phyloP scores from a whole-genome alignment of 176 grass and related monocot genomes.

The Aegilops speltoides region DNA sequence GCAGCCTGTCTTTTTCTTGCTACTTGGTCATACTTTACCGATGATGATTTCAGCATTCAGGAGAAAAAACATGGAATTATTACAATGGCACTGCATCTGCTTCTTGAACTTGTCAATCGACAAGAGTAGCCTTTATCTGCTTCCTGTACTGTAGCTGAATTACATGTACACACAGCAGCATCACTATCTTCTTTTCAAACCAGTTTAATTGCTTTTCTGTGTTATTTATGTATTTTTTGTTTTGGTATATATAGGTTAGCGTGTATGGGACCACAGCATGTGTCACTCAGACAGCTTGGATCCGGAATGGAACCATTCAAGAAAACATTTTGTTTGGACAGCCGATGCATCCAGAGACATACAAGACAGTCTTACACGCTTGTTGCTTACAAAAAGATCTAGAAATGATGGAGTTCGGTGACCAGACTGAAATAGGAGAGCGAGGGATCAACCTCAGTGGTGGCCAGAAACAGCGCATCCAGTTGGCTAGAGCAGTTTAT shows the following conservation, averaged over 20 bases:
- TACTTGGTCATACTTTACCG: not conserved
- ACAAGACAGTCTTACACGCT: constrained; percentile 38
- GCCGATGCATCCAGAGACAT: constrained; percentile 46
- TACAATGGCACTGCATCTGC: not conserved
- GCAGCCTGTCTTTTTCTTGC: not conserved
- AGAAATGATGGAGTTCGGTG: constrained; percentile 82
- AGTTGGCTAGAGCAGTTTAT: constrained; percentile 74
- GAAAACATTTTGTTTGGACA: constrained; percentile 75
- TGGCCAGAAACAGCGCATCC: constrained; percentile 77
- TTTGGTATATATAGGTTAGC: constrained; percentile 44
- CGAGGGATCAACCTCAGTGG: too few species aligned
- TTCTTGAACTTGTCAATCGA: not conserved
- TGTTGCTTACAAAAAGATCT: constrained; percentile 72
- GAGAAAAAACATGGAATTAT: not conserved
- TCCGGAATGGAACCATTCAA: constrained; percentile 66
- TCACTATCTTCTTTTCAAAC: not conserved
- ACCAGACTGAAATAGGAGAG: constrained; percentile 81
- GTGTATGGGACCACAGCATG: constrained; percentile 65
- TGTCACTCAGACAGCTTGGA: constrained; percentile 69
- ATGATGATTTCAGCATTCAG: not conserved
- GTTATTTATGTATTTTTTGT: not conserved
- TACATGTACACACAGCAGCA: not conserved
- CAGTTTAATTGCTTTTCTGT: not conserved
- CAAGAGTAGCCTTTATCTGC: not conserved
- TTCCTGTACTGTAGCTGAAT: not conserved